Conservation (phyloP, 257 asterid genomes). For the Solanum piurae region DNA sequence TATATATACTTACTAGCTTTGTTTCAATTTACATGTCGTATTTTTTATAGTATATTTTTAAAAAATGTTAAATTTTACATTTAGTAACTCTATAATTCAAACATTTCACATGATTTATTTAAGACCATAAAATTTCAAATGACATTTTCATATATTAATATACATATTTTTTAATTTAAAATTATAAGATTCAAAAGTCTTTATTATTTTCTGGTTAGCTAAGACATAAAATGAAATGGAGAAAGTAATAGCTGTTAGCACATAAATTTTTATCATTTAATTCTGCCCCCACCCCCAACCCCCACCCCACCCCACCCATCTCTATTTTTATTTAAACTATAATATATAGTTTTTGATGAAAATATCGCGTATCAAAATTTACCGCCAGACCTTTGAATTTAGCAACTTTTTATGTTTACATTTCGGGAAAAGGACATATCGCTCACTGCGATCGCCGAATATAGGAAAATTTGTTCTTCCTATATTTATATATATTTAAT, state of each 20-base stretch:
- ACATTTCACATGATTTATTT: neutral
- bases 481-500: neutral
- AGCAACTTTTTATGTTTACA: neutral
- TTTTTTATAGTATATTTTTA: too few relatives aligned
- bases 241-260: neutral
- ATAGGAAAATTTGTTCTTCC: neutral
- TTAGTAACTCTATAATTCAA: too few relatives aligned
- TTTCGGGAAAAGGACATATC: neutral
- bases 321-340: neutral
- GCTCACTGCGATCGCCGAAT: neutral
- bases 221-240: neutral
- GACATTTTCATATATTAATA: neutral
- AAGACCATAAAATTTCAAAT: fast-evolving
- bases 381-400: neutral
- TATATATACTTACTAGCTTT: too few relatives aligned
- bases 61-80: too few relatives aligned
- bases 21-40: too few relatives aligned
- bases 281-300: neutral
- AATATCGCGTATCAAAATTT: neutral
- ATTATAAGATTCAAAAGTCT: too few relatives aligned
- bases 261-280: neutral
- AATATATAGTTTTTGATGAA: neutral
- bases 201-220: fast-evolving
- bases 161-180: too few relatives aligned
- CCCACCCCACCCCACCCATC: neutral